Evolutionary conservation across 108 stramenopile genomes (phyloP), one percentile per base, ranked within the genome.

Genomic region (Mediolabrus comicus): DNA sequence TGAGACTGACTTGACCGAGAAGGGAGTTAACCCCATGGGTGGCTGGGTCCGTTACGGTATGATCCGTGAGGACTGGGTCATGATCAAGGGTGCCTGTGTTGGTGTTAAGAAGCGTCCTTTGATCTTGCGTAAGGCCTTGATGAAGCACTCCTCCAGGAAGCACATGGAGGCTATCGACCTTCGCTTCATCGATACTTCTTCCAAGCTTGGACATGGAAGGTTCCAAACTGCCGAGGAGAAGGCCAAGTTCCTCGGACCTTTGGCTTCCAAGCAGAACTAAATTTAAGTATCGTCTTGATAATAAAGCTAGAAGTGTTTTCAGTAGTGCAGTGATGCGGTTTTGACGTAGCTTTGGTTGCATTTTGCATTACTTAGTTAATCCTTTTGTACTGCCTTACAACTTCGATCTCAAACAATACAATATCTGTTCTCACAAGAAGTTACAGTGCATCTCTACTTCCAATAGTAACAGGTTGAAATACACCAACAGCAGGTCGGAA

Each of bases 151-250:
- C 63, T 79, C 77, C 58, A 86, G 98, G 59, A 94, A 92, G 83
- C 97, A 98, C 82, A 79, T 98, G 85, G 99, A 99, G 83, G 79
- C 81, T 11, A 84, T 98, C 92, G 95, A 98, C 71, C 69, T 99
- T 83, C 94, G 94, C 77, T 99, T 99, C 88, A 98, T 99, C 93
- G 99, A 99, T 85, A 99, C 99, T 61, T 90, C 89, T 43, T 97
- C 97, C 84, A 99, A 99, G 92, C 91, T 94, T 77, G 99, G 99
- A 59, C 99, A 99, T 81, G 99, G 99, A 54, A 92, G 99, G 67
- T 99, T 99, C 98, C 99, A 99, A 84, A 99, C 99, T 34, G 86
- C 82, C 57, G 98, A 98, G 67, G 99, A 99, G 84, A 98, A 98
- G 91, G 87, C 84, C 75, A 98, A 97, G 84, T 98, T 98, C 96